Evolutionary conservation across 108 stramenopile species (phyloP), one percentile per base, ranked within the genome.

Genomic region (Discostella stelligeroides): DNA sequence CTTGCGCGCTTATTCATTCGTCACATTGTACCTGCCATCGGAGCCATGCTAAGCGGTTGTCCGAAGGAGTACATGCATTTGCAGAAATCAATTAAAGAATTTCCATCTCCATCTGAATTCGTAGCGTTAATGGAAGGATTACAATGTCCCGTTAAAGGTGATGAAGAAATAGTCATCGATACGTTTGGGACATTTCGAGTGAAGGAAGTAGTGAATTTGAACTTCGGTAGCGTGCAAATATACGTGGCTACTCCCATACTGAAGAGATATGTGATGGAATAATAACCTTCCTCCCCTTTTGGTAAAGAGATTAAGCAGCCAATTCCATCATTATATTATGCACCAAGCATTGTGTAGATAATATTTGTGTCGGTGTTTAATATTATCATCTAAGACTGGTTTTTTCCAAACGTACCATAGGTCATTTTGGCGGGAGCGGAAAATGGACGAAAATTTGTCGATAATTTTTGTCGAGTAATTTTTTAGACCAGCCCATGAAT

Each of bases 201-300:
- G 66, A 79, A 85, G 40, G 56, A 84, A 15, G 68, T 89, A 6
- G 29, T 71, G 0, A 84, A 94, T 47, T 64, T 94, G 82, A 91
- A 89, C 62, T 90, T 89, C 78, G 89, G 87, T 4, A 86, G 85
- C 53, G 92, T 94, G 7, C 92, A 94, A 63, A 68, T 94, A 7
- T 94, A 94, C 61, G 46, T 82, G 2, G 76, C 79, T 11, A 70
- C 66, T n/a, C 84, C 84, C 2, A 62, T 60, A 14, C 38, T 77
- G 48, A 77, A 60, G 58, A 64, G 42, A 47, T 30, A 55, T 49
- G 76, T 77, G n/a, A 77, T 63, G 0, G 68, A 77, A 47, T 77
- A 27, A 0, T 11, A 27, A 51, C 27, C 4, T 51, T 23, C 13
- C 4, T 12, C 18, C 9, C 13, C 23, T 27, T 25, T 51, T n/a